Base-by-base conservation (phyloP, 352 stramenopile species). In the Globisporangium splendens region DNA sequence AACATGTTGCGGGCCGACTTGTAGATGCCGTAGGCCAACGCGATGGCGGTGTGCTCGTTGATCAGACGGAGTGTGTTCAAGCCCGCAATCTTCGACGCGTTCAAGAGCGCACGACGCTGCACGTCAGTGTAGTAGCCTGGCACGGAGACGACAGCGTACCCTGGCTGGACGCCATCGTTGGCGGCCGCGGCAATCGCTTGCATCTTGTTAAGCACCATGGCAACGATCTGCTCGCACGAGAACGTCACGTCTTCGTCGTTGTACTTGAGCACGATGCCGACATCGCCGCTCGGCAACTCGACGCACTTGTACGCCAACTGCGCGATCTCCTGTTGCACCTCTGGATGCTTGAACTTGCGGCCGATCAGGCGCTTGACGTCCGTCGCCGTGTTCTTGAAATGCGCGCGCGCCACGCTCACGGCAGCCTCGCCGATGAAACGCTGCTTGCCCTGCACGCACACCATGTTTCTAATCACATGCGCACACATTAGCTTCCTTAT, bases 131-230 rank as follows among this genome's bases (percentile, higher is more conserved):
- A 99, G 80, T 96, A 99, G 13, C 90, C 83, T 8, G 98, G 98
- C 72, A 98, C 97, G 50, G 91, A 96, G 38, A 99, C 68, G 51
- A 99, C 96, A 68, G 87, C 93, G 75, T 98, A 97, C 7, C 82
- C 82, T 0, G 93, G 83, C 55, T 73, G 77, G 10, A 97, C 80
- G 54, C 85, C 86, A 28, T 96, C 88, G 63, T 97, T 97, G 54
- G 96, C 93, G 41, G 85, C 77, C 46, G 96, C 91, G 2, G 95
- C 95, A 60, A 99, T 98, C 39, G 62, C 75, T 66, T 96, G 89
- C 82, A 99, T 96, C 76, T 99, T 98, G 69, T 96, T 96, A 50
- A 99, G 77, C 64, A 99, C 92, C 92, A 99, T 99, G 13, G 93
- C 97, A 7, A 97, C 86, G 47, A 99, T 79, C 65, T 98, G 88